Evolutionary conservation across 106 monocot species (phyloP).

Genomic region (Allium sativum): DNA sequence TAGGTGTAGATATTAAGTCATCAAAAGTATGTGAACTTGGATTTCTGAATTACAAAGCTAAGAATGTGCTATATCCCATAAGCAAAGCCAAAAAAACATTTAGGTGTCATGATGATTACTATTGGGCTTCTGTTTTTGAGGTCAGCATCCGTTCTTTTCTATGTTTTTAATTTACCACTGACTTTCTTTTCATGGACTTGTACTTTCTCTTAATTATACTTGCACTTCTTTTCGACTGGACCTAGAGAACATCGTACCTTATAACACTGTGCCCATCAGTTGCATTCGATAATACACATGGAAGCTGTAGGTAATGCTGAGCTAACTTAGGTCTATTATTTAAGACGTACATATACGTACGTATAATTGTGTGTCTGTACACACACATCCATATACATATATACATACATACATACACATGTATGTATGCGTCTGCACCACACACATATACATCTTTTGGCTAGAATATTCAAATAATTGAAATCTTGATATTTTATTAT

Average conservation of each 20-base stretch:
- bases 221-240: background rate
- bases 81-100: conserved; percentile 44
- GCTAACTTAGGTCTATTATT: too few relatives aligned
- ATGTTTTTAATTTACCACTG: background rate
- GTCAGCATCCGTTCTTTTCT: conserved; percentile 19
- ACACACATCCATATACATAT: too few relatives aligned
- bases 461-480: too few relatives aligned
- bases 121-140: conserved; percentile 97
- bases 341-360: too few relatives aligned
- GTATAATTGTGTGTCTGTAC: too few relatives aligned
- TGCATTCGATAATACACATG: too few relatives aligned
- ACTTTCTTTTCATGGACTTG: background rate
- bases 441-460: too few relatives aligned
- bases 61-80: conserved; percentile 40
- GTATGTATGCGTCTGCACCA: too few relatives aligned
- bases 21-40: conserved; percentile 82
- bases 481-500: too few relatives aligned
- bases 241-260: background rate
- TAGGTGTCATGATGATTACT: conserved; percentile 85
- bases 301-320: too few relatives aligned
- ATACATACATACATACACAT: too few relatives aligned
- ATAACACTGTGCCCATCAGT: background rate
- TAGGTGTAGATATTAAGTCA: conserved; percentile 88
- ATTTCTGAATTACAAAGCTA: conserved; percentile 61
- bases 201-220: background rate